Base-by-base conservation (phyloP, 768 basidiomycete genomes). In the Mycena filopes region DNA sequence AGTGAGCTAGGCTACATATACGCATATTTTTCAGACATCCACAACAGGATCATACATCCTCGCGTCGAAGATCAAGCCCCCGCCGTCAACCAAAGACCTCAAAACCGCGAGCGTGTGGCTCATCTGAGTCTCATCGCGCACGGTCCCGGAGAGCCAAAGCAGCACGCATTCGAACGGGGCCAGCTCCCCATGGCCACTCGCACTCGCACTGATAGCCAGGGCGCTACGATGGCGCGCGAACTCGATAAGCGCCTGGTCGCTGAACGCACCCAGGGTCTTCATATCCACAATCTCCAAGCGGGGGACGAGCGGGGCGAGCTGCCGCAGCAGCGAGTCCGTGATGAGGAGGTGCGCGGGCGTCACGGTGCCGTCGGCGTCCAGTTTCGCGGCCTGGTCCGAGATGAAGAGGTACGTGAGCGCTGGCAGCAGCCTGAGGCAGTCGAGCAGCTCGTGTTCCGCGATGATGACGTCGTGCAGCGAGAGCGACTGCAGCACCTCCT, bases 221-320 rank as follows among this genome's bases (percentile, higher is more conserved):
- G 26, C 6, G 21, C 16, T 26, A 5, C 51, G 54, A 18, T 31
- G 41, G 9, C 2, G 20, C 13, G 16, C 56, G 33, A 58, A 42
- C 7, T n/a, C 18, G 1, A 38, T 3, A 12, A 58, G 36, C 4
- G 20, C 36, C 13, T 13, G 18, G 33, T 48, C 56, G 21, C 21
- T 33, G 10, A 58, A 58, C 6, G 18, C 25, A 1, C 45, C 56
- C 9, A 58, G 13, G 3, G 56, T 58, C 11, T 47, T 46, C 21
- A 58, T 25, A 9, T 58, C 56, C 3, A 46, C 43, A 13, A 36
- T 38, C 9, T 15, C 23, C 13, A 58, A 45, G 16, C 33, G 15
- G 21, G 56, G 56, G 7, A 48, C 56, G n/a, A 58, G 56, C 12
- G 12, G 56, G 18, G 50, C 16, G 28, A 60, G 42, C 12, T 12